These are phyloP conservation scores for Tylopilus microsporus DNA, from an alignment of 1,284 basidiomycete species.

Conservation along the genomic window DNA sequence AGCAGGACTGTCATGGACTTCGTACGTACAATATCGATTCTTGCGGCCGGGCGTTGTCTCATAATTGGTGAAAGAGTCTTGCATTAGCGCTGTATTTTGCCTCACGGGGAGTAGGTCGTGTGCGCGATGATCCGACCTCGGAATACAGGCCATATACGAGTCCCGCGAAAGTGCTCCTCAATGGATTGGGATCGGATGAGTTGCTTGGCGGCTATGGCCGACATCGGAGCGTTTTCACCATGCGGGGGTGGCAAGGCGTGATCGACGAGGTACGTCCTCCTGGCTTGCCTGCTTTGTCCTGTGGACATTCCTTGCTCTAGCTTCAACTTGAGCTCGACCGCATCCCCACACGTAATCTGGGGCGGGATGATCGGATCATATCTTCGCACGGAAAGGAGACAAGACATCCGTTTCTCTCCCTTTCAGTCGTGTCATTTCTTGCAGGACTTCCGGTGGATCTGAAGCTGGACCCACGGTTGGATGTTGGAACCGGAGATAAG, in stretches of 20 bases:
- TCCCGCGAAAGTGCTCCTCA: conserved; percentile 78
- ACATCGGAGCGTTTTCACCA: conserved; percentile 74
- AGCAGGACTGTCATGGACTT: conserved; percentile 88
- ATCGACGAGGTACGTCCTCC: conserved; percentile 64
- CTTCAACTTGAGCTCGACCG: conserved; percentile 90
- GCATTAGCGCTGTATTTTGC: conserved; percentile 93
- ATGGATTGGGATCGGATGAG: conserved; percentile 93
- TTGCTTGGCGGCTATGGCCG: conserved; percentile 91
- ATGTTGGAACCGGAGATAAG: conserved; percentile 82
- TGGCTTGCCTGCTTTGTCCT: background rate
- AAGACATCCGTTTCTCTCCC: conserved; percentile 84
- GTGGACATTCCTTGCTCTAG: conserved; percentile 35
- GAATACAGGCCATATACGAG: conserved; percentile 58
- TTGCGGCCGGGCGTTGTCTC: background rate
- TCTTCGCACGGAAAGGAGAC: conserved; percentile 87
- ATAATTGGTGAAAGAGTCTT: conserved; percentile 59
- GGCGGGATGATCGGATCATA: conserved; percentile 89
- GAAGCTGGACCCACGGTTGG: conserved; percentile 74
- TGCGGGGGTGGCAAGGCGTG: conserved; percentile 66
- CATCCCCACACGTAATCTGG: conserved; percentile 85
- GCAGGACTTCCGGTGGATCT: conserved; percentile 70
- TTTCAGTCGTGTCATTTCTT: conserved; percentile 71
- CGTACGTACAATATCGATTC: conserved; percentile 41
- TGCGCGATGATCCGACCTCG: conserved; percentile 34
- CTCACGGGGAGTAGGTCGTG: conserved; percentile 66